Evolutionary conservation across 805 yeast genomes (phyloP), one percentile per base, ranked within the genome.

Genomic region (Lachancea sp.): DNA sequence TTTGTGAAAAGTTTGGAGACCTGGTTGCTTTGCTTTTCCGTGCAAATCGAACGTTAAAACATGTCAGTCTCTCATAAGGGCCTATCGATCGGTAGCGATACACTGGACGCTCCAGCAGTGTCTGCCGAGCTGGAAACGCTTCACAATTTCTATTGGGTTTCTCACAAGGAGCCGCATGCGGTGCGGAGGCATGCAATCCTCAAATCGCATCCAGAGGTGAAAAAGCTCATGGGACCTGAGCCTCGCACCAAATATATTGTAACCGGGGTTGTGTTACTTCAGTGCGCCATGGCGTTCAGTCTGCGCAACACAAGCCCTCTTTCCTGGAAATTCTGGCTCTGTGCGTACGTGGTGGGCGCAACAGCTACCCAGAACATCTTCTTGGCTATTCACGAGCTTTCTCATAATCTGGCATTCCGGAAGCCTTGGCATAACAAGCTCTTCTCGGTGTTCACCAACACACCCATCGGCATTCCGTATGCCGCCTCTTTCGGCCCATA

Each of bases 381-480:
- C 59, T 70, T 89, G 50, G 91, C 95, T 22, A 87, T 89, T 54
- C 97, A 89, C 65, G 97, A 89, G 62, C 70, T 88, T 42, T 78
- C 83, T 31, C 97, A 89, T 65, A 89, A 89, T 60, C 70, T 89
- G 44, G 85, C 85, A 2, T 89, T 89, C 74, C 84, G 78, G 55
- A 78, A 75, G 52, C 95, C 96, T 0, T 36, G 86, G 1, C 77
- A 81, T 62, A 89, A 89, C 66, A 81, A 85, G 60, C 59, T 88
- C 19, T 88, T 82, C 57, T 77, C 93, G 36, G 82, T 88, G 9
- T 69, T 85, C 52, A 75, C 88, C 31, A 89, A 89, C 61, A 67
- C 86, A 32, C 96, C 96, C 1, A 85, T 89, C 42, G 96, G 96
- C 1, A 73, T 89, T 19, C 97, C 96, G 0, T 89, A 87, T 65